phyloP scores from a whole-genome alignment of 2,329 filamentous ascomycete species.

The Purpureocillium takamizusanense region DNA sequence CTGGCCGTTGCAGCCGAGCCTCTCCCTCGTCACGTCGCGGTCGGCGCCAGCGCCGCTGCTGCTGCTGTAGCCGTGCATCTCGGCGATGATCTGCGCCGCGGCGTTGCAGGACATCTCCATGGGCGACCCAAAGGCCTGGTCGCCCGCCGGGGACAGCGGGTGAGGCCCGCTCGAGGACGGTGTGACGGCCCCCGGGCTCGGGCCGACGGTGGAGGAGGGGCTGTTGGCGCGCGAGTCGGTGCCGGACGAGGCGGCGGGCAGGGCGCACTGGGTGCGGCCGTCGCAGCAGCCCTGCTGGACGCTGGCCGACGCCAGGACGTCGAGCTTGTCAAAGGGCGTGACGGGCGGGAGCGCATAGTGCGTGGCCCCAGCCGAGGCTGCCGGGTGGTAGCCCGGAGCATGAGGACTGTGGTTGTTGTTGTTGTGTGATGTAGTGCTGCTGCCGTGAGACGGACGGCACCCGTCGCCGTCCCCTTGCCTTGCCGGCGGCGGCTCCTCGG shows the following conservation, averaged over 20 bases:
- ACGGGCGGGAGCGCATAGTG: background rate
- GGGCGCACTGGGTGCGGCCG: constrained; percentile 12
- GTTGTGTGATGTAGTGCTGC: no score
- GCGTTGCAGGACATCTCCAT: constrained; percentile 24
- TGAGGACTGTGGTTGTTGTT: no score
- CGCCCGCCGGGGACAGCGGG: constrained; percentile 6
- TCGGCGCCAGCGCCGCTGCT: no score
- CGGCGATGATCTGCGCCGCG: constrained; percentile 27
- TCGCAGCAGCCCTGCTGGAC: constrained; percentile 17
- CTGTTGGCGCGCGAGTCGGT: constrained; percentile 13
- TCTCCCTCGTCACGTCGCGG: background rate
- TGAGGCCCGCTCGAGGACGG: constrained; percentile 8
- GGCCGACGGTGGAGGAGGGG: constrained; percentile 10
- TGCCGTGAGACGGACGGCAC: no score
- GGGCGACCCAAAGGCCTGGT: constrained; percentile 14
- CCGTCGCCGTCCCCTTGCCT: no score
- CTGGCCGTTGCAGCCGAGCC: background rate
- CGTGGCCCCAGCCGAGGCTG: background rate
- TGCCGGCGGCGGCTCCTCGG: no score
- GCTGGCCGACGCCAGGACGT: constrained; percentile 29
- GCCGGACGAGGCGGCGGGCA: constrained; percentile 10
- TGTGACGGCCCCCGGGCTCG: constrained; percentile 12
- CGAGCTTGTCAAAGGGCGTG: constrained; percentile 23
- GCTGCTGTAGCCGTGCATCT: constrained; percentile 26
- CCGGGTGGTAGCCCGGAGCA: no score